Conservation (phyloP, 2,329 filamentous ascomycete species). For the Aspergillus awamori region DNA sequence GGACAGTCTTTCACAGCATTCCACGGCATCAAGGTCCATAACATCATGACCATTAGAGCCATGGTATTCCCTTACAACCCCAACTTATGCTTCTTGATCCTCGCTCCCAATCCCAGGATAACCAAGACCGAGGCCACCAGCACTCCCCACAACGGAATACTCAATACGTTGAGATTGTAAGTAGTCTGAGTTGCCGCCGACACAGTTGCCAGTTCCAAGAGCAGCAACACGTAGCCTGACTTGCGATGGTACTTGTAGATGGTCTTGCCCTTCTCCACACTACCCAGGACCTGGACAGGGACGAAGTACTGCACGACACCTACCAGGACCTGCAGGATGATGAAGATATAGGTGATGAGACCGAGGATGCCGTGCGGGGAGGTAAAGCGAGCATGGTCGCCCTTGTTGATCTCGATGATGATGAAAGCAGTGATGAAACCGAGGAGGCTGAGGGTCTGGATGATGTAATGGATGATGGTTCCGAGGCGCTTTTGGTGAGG, state of each 20-base stretch:
- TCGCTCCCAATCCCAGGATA: slow-evolving; percentile 71
- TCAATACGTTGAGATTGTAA: slow-evolving; percentile 69
- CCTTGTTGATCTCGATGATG: slow-evolving; percentile 73
- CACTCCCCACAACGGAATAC: slow-evolving; percentile 76
- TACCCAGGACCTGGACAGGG: slow-evolving; percentile 70
- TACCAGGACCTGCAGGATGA: slow-evolving; percentile 73
- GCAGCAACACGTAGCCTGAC: slow-evolving; percentile 72
- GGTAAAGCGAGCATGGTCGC: slow-evolving; percentile 68
- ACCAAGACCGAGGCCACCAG: slow-evolving; percentile 67
- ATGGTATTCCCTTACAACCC: slow-evolving; percentile 46
- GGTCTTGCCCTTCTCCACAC: slow-evolving; percentile 75
- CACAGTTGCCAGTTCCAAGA: slow-evolving; percentile 73
- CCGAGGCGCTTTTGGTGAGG: slow-evolving; percentile 70
- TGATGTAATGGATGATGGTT: slow-evolving; percentile 65
- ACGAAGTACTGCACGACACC: slow-evolving; percentile 82
- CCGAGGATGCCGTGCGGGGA: slow-evolving; percentile 82
- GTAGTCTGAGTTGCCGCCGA: slow-evolving; percentile 74
- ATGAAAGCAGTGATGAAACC: slow-evolving; percentile 46
- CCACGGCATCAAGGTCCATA: no score
- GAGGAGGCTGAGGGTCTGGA: slow-evolving; percentile 61
- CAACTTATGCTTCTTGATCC: slow-evolving; percentile 82
- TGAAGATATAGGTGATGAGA: slow-evolving; percentile 69
- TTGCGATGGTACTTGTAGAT: slow-evolving; percentile 89
- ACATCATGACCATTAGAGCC: no score
- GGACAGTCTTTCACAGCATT: no score